Evolutionary conservation across 78 protist species (phyloP), one percentile per base, ranked within the genome.

Genomic region (Guillardia theta): DNA sequence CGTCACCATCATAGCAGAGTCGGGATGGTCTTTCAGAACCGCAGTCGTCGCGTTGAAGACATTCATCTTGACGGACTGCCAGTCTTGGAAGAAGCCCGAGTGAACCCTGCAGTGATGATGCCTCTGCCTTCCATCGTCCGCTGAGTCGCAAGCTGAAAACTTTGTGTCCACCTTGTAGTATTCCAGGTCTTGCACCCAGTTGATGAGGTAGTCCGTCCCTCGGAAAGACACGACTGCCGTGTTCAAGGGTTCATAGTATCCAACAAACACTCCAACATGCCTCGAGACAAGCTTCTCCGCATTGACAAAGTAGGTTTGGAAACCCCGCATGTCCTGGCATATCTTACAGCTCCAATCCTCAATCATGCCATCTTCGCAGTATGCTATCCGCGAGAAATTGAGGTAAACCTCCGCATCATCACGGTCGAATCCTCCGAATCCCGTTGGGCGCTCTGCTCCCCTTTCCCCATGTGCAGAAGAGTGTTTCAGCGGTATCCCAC

Each of bases 31-130:
- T 24, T 24, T 3, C 27, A 0, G 87, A 15, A 36, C 87, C 30
- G 1, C 47, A 6, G 10, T 27, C 9, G 22, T 4, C 47, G 87
- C 87, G 39, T 70, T 70, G 87, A 70, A 0, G 87, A 70, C 22
- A 6, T 36, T 15, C 1, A 10, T 27, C 41, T 24, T 4, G 87
- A 36, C 87, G 37, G 33, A 36, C 45, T 36, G 9, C 87, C 87
- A 70, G 87, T 70, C 87, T 37, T 70, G 15, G 87, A 37, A 70
- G 87, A 70, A 70, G 87, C 87, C 87, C 3, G 45, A 36, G 87
- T 70, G 87, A 22, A 70, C 87, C 41, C 22, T 27, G 87, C 87
- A 70, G 39, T 58, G 9, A 1, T 27, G 5, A 37, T 70, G n/a
- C 22, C 87, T 70, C 41, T 4, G n/a, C 87, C 15, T 2, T 0